Evolutionary conservation across 164 flowering plant genomes (phyloP), one percentile per base, ranked within the genome.

Genomic region (Sextonia rubra): DNA sequence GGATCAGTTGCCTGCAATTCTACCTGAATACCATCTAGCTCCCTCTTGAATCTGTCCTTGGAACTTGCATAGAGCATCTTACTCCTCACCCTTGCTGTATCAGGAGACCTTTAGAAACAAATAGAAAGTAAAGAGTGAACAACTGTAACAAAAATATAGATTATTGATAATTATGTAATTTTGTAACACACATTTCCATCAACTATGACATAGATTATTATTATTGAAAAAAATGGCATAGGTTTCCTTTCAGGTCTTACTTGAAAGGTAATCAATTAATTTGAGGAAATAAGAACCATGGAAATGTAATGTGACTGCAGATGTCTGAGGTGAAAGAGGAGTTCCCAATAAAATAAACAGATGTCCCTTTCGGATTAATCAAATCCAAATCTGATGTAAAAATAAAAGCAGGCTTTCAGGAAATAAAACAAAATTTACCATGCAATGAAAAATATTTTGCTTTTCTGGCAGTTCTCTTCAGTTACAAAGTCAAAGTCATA

Each of bases 391-490:
- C 58, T 52, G 58, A 52, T 5, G 14, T 15, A 15, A 52, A 15
- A 17, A 15, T 20, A 15, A 12, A 52, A 52, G 14, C 20, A 52
- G 58, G n/a, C 58, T 52, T 15, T 37, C 44, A 52, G 3, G 58
- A 15, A 15, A 15, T 52, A 52, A 3, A 17, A 52, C 4, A 5
- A 26, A 11, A 24, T 12, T 64, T 84, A 89, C 92, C 90, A 87
- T 18, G 90, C 92, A 74, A 89, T 89, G 89, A 87, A 89, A 81
- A 87, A 85, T n/a, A 89, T 89, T 76, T 85, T 85, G 87, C 93
- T 89, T 68, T 87, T 89, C 66, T 83, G 91, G 80, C 79, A 76
- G 62, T 85, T 85, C 83, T 87, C 93, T 29, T 55, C 83, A 0
- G 93, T 89, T 44, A 87, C 81, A 68, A 86, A 89, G 79, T 89